Evolutionary conservation across 2,329 filamentous ascomycete genomes (phyloP), one percentile per base, ranked within the genome.

Genomic region (Aureobasidium sp.): DNA sequence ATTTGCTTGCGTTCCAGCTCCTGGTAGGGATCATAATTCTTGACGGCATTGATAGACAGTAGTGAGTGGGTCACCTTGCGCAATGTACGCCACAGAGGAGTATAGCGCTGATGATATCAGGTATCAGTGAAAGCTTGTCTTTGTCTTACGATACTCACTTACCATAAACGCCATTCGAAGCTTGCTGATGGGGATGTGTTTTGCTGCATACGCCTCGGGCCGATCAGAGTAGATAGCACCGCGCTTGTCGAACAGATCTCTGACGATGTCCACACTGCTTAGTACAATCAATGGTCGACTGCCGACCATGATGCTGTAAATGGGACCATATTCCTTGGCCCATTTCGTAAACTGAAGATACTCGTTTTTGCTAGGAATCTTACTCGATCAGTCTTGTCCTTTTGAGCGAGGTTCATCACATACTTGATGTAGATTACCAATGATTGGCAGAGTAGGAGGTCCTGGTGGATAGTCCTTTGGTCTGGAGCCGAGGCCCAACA

Each of bases 1-100:
- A 84, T 79, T 53, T 78, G 75, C 65, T 78, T 80, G 67, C 78
- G 81, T 66, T 84, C 81, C 2, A 84, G 72, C 50, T 79, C 75
- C 64, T 84, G 81, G 63, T 83, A 84, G 1, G 78, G 75, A 2
- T 83, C 74, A 61, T 84, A 85, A 13, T 61, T 62, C 21, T 42
- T 43, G 3, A 78, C 74, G 0, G 74, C 73, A 0, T 71, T 75
- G 55, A 78, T 67, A 63, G 81, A 80, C 29, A 82, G 75, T 1
- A 79, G 71, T 2, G 69, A 70, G 65, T 81, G 79, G 3, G 76
- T 65, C 64, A 76, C 68, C 55, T 72, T 74, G 15, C 74, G 70
- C 25, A 71, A 65, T 65, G 69, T 68, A 10, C 71, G 67, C 72
- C 71, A 75, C 31, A 33, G 38, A 25, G 61, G 54, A 25, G 47